phyloP scores from a whole-genome alignment of 257 asterid genomes.

The Plantago elongata region DNA sequence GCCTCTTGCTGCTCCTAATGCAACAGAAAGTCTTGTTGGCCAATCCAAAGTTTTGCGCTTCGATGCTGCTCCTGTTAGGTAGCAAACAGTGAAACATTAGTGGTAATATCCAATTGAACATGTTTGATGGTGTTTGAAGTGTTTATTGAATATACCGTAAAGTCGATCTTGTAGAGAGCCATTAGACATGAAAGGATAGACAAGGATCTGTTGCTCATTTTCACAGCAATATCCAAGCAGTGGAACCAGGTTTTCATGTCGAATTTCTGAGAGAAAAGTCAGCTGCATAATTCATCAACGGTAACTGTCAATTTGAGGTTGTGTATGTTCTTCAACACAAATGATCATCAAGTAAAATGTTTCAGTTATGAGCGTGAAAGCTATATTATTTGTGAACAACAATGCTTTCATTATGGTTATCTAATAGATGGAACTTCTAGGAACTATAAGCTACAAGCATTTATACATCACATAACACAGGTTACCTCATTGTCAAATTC shows the following conservation, averaged over 20 bases:
- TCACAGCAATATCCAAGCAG: constrained; percentile 86
- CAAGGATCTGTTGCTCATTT: constrained; percentile 85
- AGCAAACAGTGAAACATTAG: constrained; percentile 18
- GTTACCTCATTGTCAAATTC: constrained; percentile 86
- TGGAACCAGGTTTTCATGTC: constrained; percentile 77
- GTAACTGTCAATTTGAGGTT: constrained; percentile 8
- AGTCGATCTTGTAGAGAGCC: constrained; percentile 90
- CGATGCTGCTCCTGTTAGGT: constrained; percentile 69
- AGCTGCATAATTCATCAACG: constrained; percentile 42
- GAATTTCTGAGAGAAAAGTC: constrained; percentile 60
- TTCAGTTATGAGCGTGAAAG: too few species aligned
- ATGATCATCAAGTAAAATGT: too few species aligned
- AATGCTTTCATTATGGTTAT: too few species aligned
- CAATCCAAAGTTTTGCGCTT: constrained; percentile 78
- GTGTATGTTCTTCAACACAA: not conserved
- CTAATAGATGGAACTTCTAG: not conserved
- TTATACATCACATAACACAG: constrained; percentile 2
- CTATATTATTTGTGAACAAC: too few species aligned
- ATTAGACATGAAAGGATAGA: constrained; percentile 90
- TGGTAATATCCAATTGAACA: constrained; percentile 14
- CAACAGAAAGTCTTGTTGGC: constrained; percentile 84
- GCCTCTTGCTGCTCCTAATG: constrained; percentile 94
- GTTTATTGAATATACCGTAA: constrained; percentile 44
- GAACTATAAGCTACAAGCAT: not conserved
- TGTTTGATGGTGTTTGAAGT: constrained; percentile 10